Percentiles rank a stretch among this genome's conserved stretches.
Conservation (phyloP, 1,284 basidiomycete genomes). For the Cutaneotrichosporon curvatum region DNA sequence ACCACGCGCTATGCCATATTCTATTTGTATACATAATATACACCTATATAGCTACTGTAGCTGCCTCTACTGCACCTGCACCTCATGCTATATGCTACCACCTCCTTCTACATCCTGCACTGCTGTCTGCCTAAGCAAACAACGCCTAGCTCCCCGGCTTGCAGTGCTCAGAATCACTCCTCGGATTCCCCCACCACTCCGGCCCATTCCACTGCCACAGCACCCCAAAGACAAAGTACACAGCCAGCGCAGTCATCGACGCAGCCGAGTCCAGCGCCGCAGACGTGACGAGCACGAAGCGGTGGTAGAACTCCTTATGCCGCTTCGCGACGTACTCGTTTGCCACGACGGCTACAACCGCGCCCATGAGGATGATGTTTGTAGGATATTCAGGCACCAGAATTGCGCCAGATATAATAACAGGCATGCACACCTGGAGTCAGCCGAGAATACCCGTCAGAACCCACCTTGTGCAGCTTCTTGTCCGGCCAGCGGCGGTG, state of each 20-base stretch:
- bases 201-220: slow-evolving; percentile 30
- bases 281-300: slow-evolving; percentile 42
- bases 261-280: slow-evolving; percentile 50
- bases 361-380: slow-evolving; percentile 49
- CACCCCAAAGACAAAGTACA: slow-evolving; percentile 46
- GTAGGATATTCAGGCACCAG: slow-evolving; percentile 47
- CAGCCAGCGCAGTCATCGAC: slow-evolving; percentile 47
- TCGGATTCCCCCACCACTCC: slow-evolving; percentile 44
- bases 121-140: not conserved
- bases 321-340: slow-evolving; percentile 43
- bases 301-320: slow-evolving; percentile 31
- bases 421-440: slow-evolving; percentile 47
- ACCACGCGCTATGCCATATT: no score
- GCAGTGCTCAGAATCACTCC: slow-evolving; percentile 45
- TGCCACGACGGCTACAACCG: slow-evolving; percentile 42
- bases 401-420: slow-evolving; percentile 49
- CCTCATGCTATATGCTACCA: no score
- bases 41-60: no score
- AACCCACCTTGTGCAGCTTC: slow-evolving; percentile 37
- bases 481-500: slow-evolving; percentile 44
- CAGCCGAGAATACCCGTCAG: not conserved
- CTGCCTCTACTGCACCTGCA: no score
- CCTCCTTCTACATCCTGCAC: not conserved
- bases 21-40: no score
- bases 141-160: slow-evolving; percentile 27